Base-by-base conservation (phyloP, 2,329 filamentous ascomycete species). In the Zymoseptoria tritici region DNA sequence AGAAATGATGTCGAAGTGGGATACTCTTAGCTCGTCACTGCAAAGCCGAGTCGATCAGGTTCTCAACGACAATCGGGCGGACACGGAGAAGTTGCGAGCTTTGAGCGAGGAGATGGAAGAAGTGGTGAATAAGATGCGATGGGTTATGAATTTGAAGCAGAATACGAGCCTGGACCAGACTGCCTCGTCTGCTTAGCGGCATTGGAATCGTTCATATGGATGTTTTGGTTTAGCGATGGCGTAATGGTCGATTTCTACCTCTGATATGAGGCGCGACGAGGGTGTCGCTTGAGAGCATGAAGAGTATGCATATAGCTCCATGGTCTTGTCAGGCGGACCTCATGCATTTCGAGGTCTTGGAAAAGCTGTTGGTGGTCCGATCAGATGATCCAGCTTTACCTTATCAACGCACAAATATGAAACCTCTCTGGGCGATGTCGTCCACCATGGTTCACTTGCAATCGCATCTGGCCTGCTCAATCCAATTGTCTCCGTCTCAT, bases 91-190 rank as follows among this genome's bases (percentile, higher is more conserved):
- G 62, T 84, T 84, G 4, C 77, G 75, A 36, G 75, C 77, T 64
- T 79, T 84, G 63, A 87, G 89, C 69, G 75, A 79, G 24, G 82
- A 87, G 68, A 86, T 88, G 66, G 78, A 84, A 63, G 73, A 73
- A 59, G 77, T 84, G 24, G 75, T 89, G 55, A 79, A 85, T 63
- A 84, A 90, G 76, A 80, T 92, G 73, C 83, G 79, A 69, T 91
- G 88, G 88, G 86, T 88, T 13, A 79, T 91, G 64, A 84, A 81
- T 57, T 81, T 89, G 56, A 86, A 88, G 75, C 75, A 82, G 62
- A 67, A 65, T 54, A 64, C 62, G 16, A 56, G 29, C 19, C 24
- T 59, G 54, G 57, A 59, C 42, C 50, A 21, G 52, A 31, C 36
- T 46, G 13, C 36, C 36, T 46, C 36, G 36, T 46, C 36, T 46